Evolutionary conservation across 495 filamentous ascomycete species (phyloP), one percentile per base, ranked within the genome.

Genomic region (Penicillium verhagenii): DNA sequence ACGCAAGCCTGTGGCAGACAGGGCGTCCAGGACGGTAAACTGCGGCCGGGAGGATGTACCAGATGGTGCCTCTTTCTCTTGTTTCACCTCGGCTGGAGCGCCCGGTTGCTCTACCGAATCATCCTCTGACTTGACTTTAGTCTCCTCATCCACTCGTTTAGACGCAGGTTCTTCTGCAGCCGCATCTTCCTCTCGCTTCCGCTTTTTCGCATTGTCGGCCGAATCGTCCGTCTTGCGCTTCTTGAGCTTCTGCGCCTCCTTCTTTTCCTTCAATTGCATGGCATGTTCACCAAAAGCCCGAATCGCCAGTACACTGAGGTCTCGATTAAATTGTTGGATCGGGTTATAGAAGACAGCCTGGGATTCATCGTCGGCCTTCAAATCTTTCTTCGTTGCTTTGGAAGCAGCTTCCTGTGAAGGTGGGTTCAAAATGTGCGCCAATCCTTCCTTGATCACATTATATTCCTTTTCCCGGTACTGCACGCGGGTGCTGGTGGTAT

Each of bases 271-370:
- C 47, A 57, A n/a, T 28, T 69, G 78, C 13, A 88, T 48, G 13
- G 80, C 65, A 54, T 91, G 84, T 49, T 94, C 85, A 0, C 86
- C 89, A 73, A 89, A 96, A 0, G 86, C 85, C 63, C 86, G 87
- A 62, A 97, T 95, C 16, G 92, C 89, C 19, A 97, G 80, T 26
- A 97, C 88, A 63, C 90, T 96, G 59, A 98, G 73, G 72, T 98
- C 94, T 9, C 94, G 84, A 74, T 98, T 98, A 77, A 96, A 98
- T 69, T 97, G 95, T 66, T 97, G 95, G 38, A 98, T 96, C 0
- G 94, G 93, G 59, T 98, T 98, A 75, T 98, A 98, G 68, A 98
- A 98, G 23, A 98, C 95, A 25, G 86, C 82, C 66, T 96, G 91
- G 14, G 77, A 69, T 26, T 79, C 76, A 37, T 82, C 75, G 11